Evolutionary conservation across 306 rosid genomes (phyloP), one percentile per base, ranked within the genome.

Genomic region (Lithocarpus polystachyus): DNA sequence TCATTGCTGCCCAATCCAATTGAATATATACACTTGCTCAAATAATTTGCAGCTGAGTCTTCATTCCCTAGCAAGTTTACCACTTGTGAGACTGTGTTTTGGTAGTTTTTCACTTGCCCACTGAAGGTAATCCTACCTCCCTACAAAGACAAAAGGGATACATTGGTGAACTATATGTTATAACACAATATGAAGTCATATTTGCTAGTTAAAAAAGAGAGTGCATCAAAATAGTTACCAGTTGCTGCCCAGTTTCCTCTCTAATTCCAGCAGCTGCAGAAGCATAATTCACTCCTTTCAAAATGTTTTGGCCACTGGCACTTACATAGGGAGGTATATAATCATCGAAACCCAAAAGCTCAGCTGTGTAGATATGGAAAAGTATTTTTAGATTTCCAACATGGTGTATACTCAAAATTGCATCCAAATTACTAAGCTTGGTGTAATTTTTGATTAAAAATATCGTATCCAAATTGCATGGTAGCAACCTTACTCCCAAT

Each of bases 241-340:
- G 70, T 77, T 95, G 99, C 18, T 72, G 97, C 43, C 99, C 99
- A 10, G 98, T 95, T 88, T 93, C 99, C 12, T 93, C 97, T 84
- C 98, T 89, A 12, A 95, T 95, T 80, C 98, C 99, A 2, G 99
- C 98, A 40, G 99, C 99, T 56, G 98, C 99, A 2, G 99, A 95
- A 57, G 99, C 99, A 86, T 87, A 95, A 77, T 95, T 95, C 6
- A 91, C 92, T 75, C 99, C 99, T 70, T 6, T 74, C 20, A 95
- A 92, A 26, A 95, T 85, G 56, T 88, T 87, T 84, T 73, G 87
- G 17, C 91, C 99, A 2, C 88, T 85, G 4, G 90, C 93, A 20
- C 79, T 73, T 74, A 85, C 80, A 78, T 77, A 95, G 5, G 99
- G 89, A n/a, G 89, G 84, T 56, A 91, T 90, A 71, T 89, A 93